These are phyloP conservation scores for Zymoseptoria brevis DNA, from an alignment of 2,329 filamentous ascomycete genomes.

Conservation along the genomic window DNA sequence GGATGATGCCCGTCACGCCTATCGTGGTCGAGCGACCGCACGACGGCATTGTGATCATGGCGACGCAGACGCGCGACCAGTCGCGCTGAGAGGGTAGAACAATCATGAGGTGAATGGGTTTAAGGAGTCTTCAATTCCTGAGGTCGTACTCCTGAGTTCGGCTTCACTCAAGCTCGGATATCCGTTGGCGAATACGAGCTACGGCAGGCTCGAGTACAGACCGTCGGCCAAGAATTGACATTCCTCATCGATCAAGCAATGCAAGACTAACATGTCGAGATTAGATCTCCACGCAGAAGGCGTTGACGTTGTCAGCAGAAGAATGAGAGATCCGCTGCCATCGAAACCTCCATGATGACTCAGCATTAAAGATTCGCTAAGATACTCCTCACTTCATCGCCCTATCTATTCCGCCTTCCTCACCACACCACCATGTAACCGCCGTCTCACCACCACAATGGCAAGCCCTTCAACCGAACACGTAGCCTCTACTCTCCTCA, in stretches of 20 bases:
- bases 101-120: neutral
- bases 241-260: neutral
- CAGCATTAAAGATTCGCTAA: neutral
- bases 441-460: constrained; percentile 13
- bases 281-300: too few relatives aligned
- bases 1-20: neutral
- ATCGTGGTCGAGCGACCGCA: neutral
- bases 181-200: neutral
- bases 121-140: neutral
- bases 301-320: too few relatives aligned
- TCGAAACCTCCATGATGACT: neutral
- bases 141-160: neutral
- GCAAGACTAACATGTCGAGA: too few relatives aligned
- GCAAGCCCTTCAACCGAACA: constrained; percentile 23
- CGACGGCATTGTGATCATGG: neutral
- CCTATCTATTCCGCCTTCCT: neutral
- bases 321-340: too few relatives aligned
- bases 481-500: constrained; percentile 53
- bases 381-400: too few relatives aligned
- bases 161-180: neutral
- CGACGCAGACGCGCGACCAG: neutral
- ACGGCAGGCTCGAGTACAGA: neutral
- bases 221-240: neutral
- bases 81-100: neutral
- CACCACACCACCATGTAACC: neutral